These are phyloP conservation scores for Wickerhamiella musiphila DNA, from an alignment of 805 yeast genomes.

Conservation along the genomic window DNA sequence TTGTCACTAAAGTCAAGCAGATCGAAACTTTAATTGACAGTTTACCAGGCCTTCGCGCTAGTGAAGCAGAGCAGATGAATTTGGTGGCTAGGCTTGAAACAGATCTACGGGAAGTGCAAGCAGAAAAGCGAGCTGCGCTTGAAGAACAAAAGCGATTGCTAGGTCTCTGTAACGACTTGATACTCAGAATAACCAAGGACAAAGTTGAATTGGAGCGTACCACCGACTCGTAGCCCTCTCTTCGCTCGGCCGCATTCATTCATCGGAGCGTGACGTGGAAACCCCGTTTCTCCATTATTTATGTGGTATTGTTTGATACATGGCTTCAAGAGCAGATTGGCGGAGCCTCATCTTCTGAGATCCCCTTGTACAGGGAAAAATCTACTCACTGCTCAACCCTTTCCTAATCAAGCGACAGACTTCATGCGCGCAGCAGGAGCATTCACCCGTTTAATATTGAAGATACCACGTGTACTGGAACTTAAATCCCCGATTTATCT, in stretches of 20 bases:
- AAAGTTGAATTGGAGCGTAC: conserved; percentile 17
- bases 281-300: not conserved
- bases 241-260: not conserved
- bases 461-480: too few species aligned
- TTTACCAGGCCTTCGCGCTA: conserved; percentile 81
- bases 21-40: conserved; percentile 72
- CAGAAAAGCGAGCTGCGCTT: conserved; percentile 37
- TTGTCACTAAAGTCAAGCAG: conserved; percentile 73
- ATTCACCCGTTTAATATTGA: too few species aligned
- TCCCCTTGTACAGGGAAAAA: not conserved
- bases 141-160: conserved; percentile 46
- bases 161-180: conserved; percentile 46
- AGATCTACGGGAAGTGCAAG: conserved; percentile 45
- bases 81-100: conserved; percentile 43
- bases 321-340: not conserved
- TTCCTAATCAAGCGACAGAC: too few species aligned
- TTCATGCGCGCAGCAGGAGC: too few species aligned
- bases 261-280: not conserved
- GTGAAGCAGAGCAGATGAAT: conserved; percentile 53
- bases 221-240: not conserved
- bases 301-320: not conserved
- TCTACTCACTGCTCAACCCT: too few species aligned
- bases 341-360: not conserved
- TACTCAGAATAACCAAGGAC: conserved; percentile 40
- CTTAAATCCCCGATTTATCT: too few species aligned